Conservation (phyloP, 108 stramenopile species). For the Discostella stelligeroides region DNA sequence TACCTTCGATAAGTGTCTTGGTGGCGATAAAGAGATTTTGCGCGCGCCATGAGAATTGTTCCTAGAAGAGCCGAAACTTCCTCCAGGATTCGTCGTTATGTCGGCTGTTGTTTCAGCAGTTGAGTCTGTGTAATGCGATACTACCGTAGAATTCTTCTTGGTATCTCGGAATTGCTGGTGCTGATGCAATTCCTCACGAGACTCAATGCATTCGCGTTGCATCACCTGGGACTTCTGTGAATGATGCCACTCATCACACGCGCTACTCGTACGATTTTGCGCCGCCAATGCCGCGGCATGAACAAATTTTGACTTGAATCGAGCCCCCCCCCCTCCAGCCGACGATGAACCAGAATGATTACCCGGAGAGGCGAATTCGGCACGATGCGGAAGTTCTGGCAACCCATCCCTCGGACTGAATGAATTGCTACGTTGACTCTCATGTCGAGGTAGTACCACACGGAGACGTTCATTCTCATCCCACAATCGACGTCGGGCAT, state of each 20-base stretch:
- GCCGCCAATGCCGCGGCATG: constrained; percentile 45
- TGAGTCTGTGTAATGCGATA: constrained; percentile 45
- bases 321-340: constrained; percentile 2
- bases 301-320: constrained; percentile 51
- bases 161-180: neutral
- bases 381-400: neutral
- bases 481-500: constrained; percentile 36
- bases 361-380: constrained; percentile 28
- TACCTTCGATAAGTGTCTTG: neutral
- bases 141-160: constrained; percentile 25
- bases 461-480: constrained; percentile 43
- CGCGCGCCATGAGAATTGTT: neutral
- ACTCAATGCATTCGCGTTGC: neutral
- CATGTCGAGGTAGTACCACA: constrained; percentile 20
- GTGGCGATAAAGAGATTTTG: constrained; percentile 2
- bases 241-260: neutral
- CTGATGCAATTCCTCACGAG: neutral
- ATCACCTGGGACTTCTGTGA: neutral
- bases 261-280: constrained; percentile 17
- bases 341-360: constrained; percentile 32
- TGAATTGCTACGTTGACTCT: neutral
- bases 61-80: constrained; percentile 28
- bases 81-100: constrained; percentile 22
- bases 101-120: constrained; percentile 37
- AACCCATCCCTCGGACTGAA: constrained; percentile 4